Conservation (phyloP, 2,329 filamentous ascomycete species). For the Fusarium hostae region DNA sequence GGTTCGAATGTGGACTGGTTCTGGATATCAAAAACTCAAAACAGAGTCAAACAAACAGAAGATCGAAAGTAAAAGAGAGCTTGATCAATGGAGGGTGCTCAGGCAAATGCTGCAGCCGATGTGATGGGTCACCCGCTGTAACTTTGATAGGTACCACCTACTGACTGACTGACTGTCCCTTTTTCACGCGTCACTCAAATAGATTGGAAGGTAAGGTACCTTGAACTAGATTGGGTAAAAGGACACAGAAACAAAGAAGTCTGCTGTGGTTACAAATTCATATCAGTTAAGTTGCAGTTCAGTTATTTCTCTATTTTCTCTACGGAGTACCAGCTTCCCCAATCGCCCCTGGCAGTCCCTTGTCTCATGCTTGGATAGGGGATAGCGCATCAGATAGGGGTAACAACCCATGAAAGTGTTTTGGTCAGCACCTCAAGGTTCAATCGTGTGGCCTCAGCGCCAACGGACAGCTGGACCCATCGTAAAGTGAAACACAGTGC, state of each 20-base stretch:
- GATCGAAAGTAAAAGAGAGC: slow-evolving; percentile 23
- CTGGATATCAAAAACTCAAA: slow-evolving; percentile 35
- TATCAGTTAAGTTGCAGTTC: slow-evolving; percentile 8
- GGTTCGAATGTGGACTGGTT: slow-evolving; percentile 16
- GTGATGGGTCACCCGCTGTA: slow-evolving; percentile 5
- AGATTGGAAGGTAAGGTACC: neutral
- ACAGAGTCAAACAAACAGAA: slow-evolving; percentile 32
- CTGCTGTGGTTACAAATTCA: neutral
- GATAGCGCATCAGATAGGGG: slow-evolving; percentile 39
- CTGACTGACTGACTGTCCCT: neutral
- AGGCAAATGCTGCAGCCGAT: slow-evolving; percentile 36
- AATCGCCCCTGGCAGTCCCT: slow-evolving; percentile 38
- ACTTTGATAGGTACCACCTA: neutral
- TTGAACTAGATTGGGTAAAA: neutral
- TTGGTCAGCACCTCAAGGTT: slow-evolving; percentile 17
- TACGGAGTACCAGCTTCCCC: neutral
- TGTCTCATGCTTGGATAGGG: slow-evolving; percentile 38
- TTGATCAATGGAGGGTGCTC: slow-evolving; percentile 24
- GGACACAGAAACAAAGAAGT: slow-evolving; percentile 15
- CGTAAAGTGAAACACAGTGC: slow-evolving; percentile 40
- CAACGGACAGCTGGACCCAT: slow-evolving; percentile 20
- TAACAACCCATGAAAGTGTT: slow-evolving; percentile 36
- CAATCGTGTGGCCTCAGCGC: slow-evolving; percentile 26
- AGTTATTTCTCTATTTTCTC: slow-evolving; percentile 11
- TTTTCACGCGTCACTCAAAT: slow-evolving; percentile 13